phyloP scores from a whole-genome alignment of 768 basidiomycete genomes.

The Lentinula sp. region DNA sequence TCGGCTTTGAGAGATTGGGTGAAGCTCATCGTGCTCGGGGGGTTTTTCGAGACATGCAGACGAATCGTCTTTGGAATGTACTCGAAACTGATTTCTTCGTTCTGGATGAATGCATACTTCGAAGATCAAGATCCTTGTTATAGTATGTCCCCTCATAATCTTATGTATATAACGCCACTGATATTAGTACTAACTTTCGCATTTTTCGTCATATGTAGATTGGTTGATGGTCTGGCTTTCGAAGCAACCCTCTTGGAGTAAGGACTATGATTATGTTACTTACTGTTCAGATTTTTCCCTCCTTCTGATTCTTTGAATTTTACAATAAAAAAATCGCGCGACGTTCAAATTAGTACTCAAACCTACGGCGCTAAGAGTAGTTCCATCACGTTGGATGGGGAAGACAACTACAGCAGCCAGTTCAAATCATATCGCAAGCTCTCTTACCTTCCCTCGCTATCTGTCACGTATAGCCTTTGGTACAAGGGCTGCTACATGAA shows the following conservation, averaged over 20 bases:
- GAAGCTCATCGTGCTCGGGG: slow-evolving; percentile 58
- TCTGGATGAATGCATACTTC: slow-evolving; percentile 61
- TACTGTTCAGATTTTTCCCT: not conserved
- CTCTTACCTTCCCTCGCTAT: slow-evolving; percentile 36
- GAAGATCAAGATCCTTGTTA: slow-evolving; percentile 53
- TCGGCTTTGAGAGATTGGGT: slow-evolving; percentile 58
- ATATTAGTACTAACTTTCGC: no score
- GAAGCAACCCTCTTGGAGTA: slow-evolving; percentile 53
- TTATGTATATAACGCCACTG: not conserved
- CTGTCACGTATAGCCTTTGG: slow-evolving; percentile 37
- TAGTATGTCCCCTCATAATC: slow-evolving; percentile 30
- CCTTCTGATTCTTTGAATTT: slow-evolving; percentile 5
- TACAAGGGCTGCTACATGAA: slow-evolving; percentile 40
- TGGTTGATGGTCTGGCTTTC: slow-evolving; percentile 74
- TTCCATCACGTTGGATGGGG: slow-evolving; percentile 28
- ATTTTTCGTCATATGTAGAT: slow-evolving; percentile 24
- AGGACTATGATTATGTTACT: slow-evolving; percentile 14
- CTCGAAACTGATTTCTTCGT: slow-evolving; percentile 36
- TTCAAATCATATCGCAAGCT: slow-evolving; percentile 24
- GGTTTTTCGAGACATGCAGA: slow-evolving; percentile 52
- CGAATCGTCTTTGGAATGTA: slow-evolving; percentile 39
- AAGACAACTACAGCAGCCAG: slow-evolving; percentile 24
- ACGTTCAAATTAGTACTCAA: slow-evolving; percentile 44
- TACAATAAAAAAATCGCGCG: slow-evolving; percentile 34
- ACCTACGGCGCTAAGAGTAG: slow-evolving; percentile 27